phyloP scores from a whole-genome alignment of 2,329 filamentous ascomycete genomes.

The Talaromyces piceae region DNA sequence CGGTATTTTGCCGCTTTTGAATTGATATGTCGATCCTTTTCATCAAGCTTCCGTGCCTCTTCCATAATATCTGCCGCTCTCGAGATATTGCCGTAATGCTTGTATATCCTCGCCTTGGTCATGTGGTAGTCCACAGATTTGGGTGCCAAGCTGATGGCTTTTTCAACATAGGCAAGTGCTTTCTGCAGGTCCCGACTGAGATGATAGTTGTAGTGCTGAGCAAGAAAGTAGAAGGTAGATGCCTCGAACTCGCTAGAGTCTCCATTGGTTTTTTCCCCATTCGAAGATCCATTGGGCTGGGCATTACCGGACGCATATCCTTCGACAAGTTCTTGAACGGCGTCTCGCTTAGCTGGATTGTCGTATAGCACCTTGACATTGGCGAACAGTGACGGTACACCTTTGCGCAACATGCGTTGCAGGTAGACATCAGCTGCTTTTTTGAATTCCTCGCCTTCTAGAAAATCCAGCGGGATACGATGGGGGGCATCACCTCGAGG shows the following conservation, averaged over 20 bases:
- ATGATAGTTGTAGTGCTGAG: constrained; percentile 93
- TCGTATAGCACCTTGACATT: constrained; percentile 92
- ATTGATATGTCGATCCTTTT: constrained; percentile 94
- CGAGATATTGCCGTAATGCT: constrained; percentile 72
- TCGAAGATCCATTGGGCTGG: constrained; percentile 41
- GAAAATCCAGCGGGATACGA: constrained; percentile 81
- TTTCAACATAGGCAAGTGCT: constrained; percentile 74
- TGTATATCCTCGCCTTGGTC: constrained; percentile 91
- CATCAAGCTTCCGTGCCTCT: constrained; percentile 72
- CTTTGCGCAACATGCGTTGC: constrained; percentile 77
- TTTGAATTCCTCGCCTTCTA: constrained; percentile 74
- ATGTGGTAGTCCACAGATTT: constrained; percentile 86
- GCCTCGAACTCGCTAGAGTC: constrained; percentile 59
- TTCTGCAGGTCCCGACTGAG: constrained; percentile 76
- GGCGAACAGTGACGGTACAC: constrained; percentile 90
- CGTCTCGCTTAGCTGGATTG: constrained; percentile 68
- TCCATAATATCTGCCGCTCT: constrained; percentile 87
- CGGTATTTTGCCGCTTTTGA: constrained; percentile 97
- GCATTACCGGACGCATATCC: constrained; percentile 61
- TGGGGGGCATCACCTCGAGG: constrained; percentile 77
- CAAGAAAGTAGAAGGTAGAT: constrained; percentile 84
- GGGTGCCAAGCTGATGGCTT: constrained; percentile 70
- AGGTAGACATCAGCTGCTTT: constrained; percentile 72
- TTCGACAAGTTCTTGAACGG: constrained; percentile 66
- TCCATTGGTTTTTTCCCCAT: constrained; percentile 42